These are phyloP conservation scores for Angomonas desouzai DNA, from an alignment of 208 protist species.

Conservation along the genomic window DNA sequence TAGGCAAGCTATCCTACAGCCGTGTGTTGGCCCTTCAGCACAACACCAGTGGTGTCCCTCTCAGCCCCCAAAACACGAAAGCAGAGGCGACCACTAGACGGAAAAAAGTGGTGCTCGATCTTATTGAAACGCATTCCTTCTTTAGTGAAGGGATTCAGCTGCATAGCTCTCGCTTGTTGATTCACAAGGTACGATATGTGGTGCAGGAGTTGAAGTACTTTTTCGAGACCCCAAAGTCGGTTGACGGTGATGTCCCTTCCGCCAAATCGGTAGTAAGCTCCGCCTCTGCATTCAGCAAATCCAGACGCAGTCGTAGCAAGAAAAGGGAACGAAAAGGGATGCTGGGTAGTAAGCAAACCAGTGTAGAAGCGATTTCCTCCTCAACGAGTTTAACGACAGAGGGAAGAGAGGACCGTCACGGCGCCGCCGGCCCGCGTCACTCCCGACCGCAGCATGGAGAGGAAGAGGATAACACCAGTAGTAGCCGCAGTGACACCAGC, in stretches of 20 bases:
- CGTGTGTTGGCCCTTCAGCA: conserved; percentile 38
- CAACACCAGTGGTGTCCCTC: conserved; percentile 10
- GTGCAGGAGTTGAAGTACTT: conserved; percentile 20
- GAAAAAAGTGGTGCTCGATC: background rate
- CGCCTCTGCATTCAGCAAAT: too few species aligned
- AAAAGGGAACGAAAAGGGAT: too few species aligned
- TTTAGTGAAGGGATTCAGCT: conserved; percentile 49
- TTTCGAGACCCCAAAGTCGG: background rate
- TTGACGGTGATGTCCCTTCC: background rate
- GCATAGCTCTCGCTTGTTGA: conserved; percentile 48
- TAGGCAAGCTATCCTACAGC: conserved; percentile 28
- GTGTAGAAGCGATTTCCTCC: background rate
- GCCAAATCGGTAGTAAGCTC: too few species aligned
- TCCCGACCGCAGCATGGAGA: background rate
- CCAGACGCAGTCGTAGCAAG: too few species aligned
- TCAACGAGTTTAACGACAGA: background rate
- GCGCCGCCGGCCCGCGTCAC: conserved; percentile 5
- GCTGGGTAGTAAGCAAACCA: background rate
- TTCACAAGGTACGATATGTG: conserved; percentile 62
- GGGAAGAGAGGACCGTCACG: conserved; percentile 8
- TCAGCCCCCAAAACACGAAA: background rate
- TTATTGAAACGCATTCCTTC: conserved; percentile 15
- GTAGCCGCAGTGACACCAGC: background rate
- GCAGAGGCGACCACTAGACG: background rate
- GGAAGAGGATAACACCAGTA: background rate